Evolutionary conservation across 2,329 filamentous ascomycete species (phyloP).

Genomic region (Fusarium fujikuroi): DNA sequence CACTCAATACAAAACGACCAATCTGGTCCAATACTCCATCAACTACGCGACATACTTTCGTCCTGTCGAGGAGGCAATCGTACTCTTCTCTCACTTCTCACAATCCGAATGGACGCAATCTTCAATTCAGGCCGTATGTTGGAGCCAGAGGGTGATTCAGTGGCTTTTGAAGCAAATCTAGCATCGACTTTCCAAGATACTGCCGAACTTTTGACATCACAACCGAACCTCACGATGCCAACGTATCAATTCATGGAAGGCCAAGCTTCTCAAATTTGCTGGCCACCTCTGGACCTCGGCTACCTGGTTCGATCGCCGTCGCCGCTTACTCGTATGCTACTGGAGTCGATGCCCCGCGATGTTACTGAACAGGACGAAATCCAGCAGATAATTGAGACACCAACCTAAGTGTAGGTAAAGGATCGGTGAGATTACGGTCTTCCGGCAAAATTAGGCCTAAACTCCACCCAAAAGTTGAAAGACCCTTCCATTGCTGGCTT

Average conservation of each 20-base stretch:
- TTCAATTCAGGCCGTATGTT: constrained; percentile 32
- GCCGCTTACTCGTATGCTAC: constrained; percentile 42
- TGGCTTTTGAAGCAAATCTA: constrained; percentile 21
- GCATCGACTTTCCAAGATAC: constrained; percentile 27
- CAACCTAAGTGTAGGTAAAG: neutral
- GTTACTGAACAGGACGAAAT: constrained; percentile 25
- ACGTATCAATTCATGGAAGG: constrained; percentile 45
- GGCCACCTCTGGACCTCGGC: constrained; percentile 41
- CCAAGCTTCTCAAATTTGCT: constrained; percentile 41
- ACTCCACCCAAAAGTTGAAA: neutral
- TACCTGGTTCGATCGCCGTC: constrained; percentile 43
- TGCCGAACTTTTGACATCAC: constrained; percentile 28
- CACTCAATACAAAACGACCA: constrained; percentile 37
- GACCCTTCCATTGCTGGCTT: neutral
- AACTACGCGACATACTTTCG: constrained; percentile 53
- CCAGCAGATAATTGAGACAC: constrained; percentile 15
- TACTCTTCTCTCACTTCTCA: constrained; percentile 51
- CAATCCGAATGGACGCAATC: constrained; percentile 42
- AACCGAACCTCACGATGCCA: constrained; percentile 35
- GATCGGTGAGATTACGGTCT: neutral
- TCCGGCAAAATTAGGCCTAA: neutral
- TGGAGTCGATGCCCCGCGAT: constrained; percentile 42
- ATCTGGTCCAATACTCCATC: constrained; percentile 51
- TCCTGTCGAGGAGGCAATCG: constrained; percentile 57
- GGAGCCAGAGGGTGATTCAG: constrained; percentile 12